Evolutionary conservation across 345 rosid genomes (phyloP).

Genomic region (Hypericum perforatum): DNA sequence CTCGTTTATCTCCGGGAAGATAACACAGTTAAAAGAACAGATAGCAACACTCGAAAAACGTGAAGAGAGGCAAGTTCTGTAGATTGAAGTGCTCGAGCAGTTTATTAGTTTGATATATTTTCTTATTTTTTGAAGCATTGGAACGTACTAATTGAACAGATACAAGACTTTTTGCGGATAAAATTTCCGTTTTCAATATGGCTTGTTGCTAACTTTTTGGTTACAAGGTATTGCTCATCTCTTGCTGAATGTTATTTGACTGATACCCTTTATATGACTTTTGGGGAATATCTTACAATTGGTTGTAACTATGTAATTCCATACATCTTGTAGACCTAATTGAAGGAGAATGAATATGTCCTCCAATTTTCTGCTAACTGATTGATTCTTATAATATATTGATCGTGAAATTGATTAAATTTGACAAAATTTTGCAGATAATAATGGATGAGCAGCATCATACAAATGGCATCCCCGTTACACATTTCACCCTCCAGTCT

Average conservation of each 20-base stretch:
- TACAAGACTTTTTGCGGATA: conserved; percentile 93
- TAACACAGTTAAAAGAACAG: conserved; percentile 81
- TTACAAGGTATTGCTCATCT: conserved; percentile 62
- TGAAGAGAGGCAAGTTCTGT: conserved; percentile 66
- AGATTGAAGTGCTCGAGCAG: conserved; percentile 6
- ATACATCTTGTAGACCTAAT: no score
- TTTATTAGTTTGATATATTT: conserved; percentile 9
- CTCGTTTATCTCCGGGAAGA: conserved; percentile 73
- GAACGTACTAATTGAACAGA: conserved; percentile 35
- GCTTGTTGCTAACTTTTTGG: conserved; percentile 98
- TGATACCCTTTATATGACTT: no score
- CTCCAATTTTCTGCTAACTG: no score
- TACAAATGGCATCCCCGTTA: conserved; percentile 78
- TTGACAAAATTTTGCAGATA: conserved; percentile 38
- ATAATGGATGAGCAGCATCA: conserved; percentile 95
- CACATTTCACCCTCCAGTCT: conserved; percentile 77
- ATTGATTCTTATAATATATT: no score
- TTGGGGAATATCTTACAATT: no score
- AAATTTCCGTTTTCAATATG: conserved; percentile 91
- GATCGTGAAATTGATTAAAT: conserved; percentile 7
- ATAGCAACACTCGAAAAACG: conserved; percentile 92
- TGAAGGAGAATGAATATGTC: no score
- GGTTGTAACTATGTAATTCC: no score
- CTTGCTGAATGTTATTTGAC: no score
- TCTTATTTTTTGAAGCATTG: conserved; percentile 14